A percentile compares a stretch with the other conserved stretches of the same genome.
phyloP scores from a whole-genome alignment of 495 filamentous ascomycete species.

The Aspergillus bertholletiae region DNA sequence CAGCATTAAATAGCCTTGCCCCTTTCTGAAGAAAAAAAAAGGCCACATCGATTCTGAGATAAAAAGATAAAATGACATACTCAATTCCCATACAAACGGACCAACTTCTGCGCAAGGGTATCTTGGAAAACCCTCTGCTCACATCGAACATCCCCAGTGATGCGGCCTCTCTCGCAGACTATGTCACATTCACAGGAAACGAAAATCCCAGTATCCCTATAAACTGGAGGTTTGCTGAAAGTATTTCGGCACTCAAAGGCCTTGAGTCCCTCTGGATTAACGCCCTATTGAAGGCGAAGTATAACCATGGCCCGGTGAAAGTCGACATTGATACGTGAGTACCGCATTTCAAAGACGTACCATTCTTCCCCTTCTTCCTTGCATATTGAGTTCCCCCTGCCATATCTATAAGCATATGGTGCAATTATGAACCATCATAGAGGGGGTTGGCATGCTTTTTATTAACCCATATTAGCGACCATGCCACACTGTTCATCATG shows the following conservation, averaged over 20 bases:
- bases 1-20: too few relatives aligned
- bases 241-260: slow-evolving; percentile 54
- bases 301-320: slow-evolving; percentile 29
- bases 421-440: too few relatives aligned
- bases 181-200: slow-evolving; percentile 5
- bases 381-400: too few relatives aligned
- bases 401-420: too few relatives aligned
- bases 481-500: slow-evolving; percentile 40
- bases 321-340: slow-evolving; percentile 49
- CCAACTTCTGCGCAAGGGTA: slow-evolving; percentile 3
- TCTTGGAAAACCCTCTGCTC: slow-evolving; percentile 11
- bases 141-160: not conserved
- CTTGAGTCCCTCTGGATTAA: slow-evolving; percentile 56
- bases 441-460: not conserved
- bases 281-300: slow-evolving; percentile 47
- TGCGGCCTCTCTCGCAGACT: not conserved
- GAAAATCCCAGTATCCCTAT: slow-evolving; percentile 7
- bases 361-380: too few relatives aligned
- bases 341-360: too few relatives aligned
- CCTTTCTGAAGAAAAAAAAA: too few relatives aligned
- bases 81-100: not conserved
- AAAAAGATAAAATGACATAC: not conserved
- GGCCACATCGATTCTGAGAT: too few relatives aligned
- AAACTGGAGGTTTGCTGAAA: slow-evolving; percentile 55
- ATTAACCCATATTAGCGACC: slow-evolving; percentile 8